These are phyloP conservation scores for Ascochyta rabiei DNA, from an alignment of 2,329 filamentous ascomycete genomes.

Conservation along the genomic window DNA sequence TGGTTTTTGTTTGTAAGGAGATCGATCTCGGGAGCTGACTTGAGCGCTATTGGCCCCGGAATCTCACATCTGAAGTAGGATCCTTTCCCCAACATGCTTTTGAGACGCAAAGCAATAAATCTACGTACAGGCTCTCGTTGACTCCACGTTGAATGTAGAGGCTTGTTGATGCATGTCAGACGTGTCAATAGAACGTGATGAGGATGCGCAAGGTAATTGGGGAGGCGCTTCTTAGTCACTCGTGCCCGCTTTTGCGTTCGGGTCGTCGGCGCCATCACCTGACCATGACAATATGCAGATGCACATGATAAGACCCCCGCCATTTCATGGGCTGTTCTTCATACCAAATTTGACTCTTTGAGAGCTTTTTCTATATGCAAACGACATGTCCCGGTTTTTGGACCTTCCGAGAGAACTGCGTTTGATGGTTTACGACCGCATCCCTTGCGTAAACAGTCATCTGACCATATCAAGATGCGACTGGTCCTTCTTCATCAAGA, in stretches of 20 bases:
- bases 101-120: background rate
- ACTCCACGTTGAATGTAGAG: background rate
- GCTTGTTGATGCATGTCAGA: conserved; percentile 7
- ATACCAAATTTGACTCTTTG: background rate
- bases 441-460: conserved; percentile 12
- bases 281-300: conserved; percentile 2
- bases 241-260: conserved; percentile 7
- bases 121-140: background rate
- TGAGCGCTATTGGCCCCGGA: too few relatives aligned
- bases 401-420: conserved; percentile 20
- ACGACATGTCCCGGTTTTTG: conserved; percentile 4
- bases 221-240: conserved; percentile 15
- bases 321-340: background rate
- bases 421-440: conserved; percentile 18
- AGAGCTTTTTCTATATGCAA: background rate
- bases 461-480: conserved; percentile 7
- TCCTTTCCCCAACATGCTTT: too few relatives aligned
- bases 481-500: conserved; percentile 15
- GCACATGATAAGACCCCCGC: conserved; percentile 2
- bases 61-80: too few relatives aligned
- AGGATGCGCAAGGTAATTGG: background rate
- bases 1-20: too few relatives aligned
- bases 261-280: conserved; percentile 12
- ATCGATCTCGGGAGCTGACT: too few relatives aligned
- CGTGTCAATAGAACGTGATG: background rate